Evolutionary conservation across 2,329 filamentous ascomycete species (phyloP), one percentile per base, ranked within the genome.

Genomic region (Sclerotinia glacialis): DNA sequence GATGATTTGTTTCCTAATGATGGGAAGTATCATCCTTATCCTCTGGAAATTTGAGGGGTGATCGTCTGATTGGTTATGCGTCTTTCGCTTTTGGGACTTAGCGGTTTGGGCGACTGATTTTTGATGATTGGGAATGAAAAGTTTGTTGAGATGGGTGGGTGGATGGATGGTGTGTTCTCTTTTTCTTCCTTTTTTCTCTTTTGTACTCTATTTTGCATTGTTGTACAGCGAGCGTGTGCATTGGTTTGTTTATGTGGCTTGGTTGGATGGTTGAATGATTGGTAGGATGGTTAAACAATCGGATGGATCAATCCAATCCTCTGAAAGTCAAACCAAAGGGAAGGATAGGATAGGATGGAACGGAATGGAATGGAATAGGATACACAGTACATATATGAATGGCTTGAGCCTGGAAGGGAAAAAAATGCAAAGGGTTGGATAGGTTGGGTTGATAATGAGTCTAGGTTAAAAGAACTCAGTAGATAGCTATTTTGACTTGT

Each of bases 1-100:
- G 63, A 64, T 52, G 26, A 61, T 40, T 16, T 56, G 46, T 69
- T 59, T 53, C 66, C 67, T 4, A 70, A 70, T 61, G 73, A 75
- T 70, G 73, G 73, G 52, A 71, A 67, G 31, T 75, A 75, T 66
- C 72, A 75, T 67, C 66, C 44, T n/a, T 65, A 69, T 58, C 67
- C 67, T 31, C 40, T 68, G 37, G 59, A 46, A 26, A 34, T 14
- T 42, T 53, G 6, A 62, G 18, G 34, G 31, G 26, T 9, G 11
- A 7, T 34, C 7, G 9, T 26, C 46, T 58, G n/a, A 23, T 40
- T 23, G 31, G 11, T 26, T n/a, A 44, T 34, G 16, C 4, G 16
- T 12, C 16, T 53, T 53, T 53, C 9, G 50, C 1, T 40, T 40
- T 40, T 14, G 37, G 37, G 14, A 9, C 0, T 23, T 47, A 7